These are phyloP conservation scores for Petasospora fabianii DNA, from an alignment of 1,139 yeast genomes.

Conservation along the genomic window DNA sequence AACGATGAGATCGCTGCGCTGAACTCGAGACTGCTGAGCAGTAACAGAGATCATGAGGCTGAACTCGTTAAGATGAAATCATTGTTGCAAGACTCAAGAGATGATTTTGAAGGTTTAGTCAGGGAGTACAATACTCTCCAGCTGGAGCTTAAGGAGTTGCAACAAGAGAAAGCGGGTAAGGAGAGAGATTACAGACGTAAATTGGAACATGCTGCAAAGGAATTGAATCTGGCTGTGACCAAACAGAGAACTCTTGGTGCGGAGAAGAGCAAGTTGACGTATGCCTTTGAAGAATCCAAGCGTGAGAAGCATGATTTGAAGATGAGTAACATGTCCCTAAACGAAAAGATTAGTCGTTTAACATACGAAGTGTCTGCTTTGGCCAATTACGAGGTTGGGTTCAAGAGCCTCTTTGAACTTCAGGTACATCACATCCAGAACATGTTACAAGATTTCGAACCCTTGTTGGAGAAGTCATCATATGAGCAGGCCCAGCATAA, in stretches of 20 bases:
- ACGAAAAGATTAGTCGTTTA: slow-evolving; percentile 32
- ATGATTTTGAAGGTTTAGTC: slow-evolving; percentile 32
- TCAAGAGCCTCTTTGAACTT: slow-evolving; percentile 38
- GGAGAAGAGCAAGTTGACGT: slow-evolving; percentile 45
- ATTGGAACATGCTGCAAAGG: slow-evolving; percentile 36
- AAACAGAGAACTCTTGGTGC: slow-evolving; percentile 47
- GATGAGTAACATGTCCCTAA: slow-evolving; percentile 33
- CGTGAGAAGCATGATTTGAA: slow-evolving; percentile 38
- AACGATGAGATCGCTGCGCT: slow-evolving; percentile 16
- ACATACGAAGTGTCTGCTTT: slow-evolving; percentile 23
- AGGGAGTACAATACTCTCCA: slow-evolving; percentile 33
- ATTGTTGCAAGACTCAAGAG: slow-evolving; percentile 29
- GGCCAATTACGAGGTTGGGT: slow-evolving; percentile 36
- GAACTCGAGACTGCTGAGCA: slow-evolving; percentile 17
- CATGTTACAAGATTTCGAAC: slow-evolving; percentile 45
- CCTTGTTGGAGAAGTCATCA: slow-evolving; percentile 56
- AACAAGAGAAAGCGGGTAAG: slow-evolving; percentile 20
- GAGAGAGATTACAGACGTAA: slow-evolving; percentile 28
- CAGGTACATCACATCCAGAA: slow-evolving; percentile 40
- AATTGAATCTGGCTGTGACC: slow-evolving; percentile 42
- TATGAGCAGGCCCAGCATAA: slow-evolving; percentile 53
- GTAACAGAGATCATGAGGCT: slow-evolving; percentile 19
- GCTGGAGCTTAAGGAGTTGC: slow-evolving; percentile 27
- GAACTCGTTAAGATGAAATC: slow-evolving; percentile 35
- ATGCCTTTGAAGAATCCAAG: slow-evolving; percentile 38